Percentiles rank a stretch among this genome's conserved stretches.
phyloP scores from a whole-genome alignment of 2,329 filamentous ascomycete genomes.

The Sclerotinia trifoliorum region DNA sequence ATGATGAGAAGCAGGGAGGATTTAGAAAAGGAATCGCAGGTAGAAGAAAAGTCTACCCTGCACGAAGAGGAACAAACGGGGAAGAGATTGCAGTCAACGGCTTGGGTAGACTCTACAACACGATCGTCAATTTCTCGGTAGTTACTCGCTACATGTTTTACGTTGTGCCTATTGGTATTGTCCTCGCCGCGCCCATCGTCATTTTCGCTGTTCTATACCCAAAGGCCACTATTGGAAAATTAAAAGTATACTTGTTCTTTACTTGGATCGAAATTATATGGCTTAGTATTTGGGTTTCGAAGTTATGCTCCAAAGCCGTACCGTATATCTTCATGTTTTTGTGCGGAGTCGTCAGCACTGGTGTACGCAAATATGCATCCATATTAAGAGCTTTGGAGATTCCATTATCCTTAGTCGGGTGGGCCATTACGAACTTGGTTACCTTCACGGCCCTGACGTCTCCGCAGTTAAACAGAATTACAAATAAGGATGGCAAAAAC shows the following conservation, averaged over 20 bases:
- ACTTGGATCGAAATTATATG: slow-evolving; percentile 69
- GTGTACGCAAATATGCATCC: slow-evolving; percentile 67
- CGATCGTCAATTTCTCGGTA: slow-evolving; percentile 61
- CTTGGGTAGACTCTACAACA: slow-evolving; percentile 65
- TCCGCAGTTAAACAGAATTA: slow-evolving; percentile 27
- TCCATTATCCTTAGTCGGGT: slow-evolving; percentile 66
- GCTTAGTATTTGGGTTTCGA: slow-evolving; percentile 65
- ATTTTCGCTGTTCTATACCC: slow-evolving; percentile 41
- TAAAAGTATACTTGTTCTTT: slow-evolving; percentile 60
- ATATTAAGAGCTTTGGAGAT: slow-evolving; percentile 64
- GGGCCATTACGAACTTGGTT: slow-evolving; percentile 61
- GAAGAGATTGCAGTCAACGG: slow-evolving; percentile 60
- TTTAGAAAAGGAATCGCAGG: slow-evolving; percentile 39
- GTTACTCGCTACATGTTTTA: slow-evolving; percentile 67
- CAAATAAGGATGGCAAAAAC: neutral
- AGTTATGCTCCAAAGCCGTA: slow-evolving; percentile 60
- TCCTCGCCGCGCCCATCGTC: slow-evolving; percentile 62
- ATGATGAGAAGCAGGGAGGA: slow-evolving; percentile 36
- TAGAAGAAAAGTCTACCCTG: slow-evolving; percentile 48
- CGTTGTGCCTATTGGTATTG: slow-evolving; percentile 59
- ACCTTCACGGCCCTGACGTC: slow-evolving; percentile 59
- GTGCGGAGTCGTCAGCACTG: slow-evolving; percentile 66
- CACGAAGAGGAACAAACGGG: slow-evolving; percentile 47
- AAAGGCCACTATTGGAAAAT: slow-evolving; percentile 41
- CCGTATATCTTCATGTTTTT: slow-evolving; percentile 67